These are phyloP conservation scores for Bacidia gigantensis DNA, from an alignment of 495 filamentous ascomycete species.

Conservation along the genomic window DNA sequence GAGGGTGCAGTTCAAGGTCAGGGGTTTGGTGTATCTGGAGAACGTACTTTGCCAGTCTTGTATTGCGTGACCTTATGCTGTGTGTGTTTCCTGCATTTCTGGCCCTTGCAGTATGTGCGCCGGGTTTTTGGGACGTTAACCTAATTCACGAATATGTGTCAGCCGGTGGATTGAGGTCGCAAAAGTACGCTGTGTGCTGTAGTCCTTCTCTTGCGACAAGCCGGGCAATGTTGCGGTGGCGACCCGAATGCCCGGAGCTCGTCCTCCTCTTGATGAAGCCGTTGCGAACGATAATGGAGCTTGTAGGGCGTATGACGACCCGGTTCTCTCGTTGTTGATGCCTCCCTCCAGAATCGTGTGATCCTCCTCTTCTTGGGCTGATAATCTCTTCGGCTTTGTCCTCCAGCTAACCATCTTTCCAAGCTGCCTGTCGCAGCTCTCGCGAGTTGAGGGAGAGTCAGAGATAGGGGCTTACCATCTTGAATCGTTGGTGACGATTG, in stretches of 20 bases:
- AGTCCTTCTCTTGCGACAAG: neutral
- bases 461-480: neutral
- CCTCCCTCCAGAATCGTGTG: too few relatives aligned
- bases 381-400: too few relatives aligned
- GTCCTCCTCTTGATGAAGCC: too few relatives aligned
- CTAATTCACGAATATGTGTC: neutral
- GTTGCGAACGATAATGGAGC: neutral
- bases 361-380: too few relatives aligned
- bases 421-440: too few relatives aligned
- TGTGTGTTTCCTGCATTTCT: constrained; percentile 67
- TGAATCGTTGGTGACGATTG: neutral
- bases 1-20: too few relatives aligned
- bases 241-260: too few relatives aligned
- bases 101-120: constrained; percentile 90
- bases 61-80: constrained; percentile 95
- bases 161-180: neutral
- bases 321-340: too few relatives aligned
- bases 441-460: neutral
- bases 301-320: neutral
- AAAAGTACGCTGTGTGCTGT: constrained; percentile 12
- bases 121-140: constrained; percentile 56
- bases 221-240: too few relatives aligned
- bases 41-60: constrained; percentile 78
- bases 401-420: neutral
- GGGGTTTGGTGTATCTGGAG: too few relatives aligned